A percentile compares a stretch with the other conserved stretches of the same genome.
Evolutionary conservation across 345 rosid species (phyloP).

Genomic region (Pistacia integerrima): DNA sequence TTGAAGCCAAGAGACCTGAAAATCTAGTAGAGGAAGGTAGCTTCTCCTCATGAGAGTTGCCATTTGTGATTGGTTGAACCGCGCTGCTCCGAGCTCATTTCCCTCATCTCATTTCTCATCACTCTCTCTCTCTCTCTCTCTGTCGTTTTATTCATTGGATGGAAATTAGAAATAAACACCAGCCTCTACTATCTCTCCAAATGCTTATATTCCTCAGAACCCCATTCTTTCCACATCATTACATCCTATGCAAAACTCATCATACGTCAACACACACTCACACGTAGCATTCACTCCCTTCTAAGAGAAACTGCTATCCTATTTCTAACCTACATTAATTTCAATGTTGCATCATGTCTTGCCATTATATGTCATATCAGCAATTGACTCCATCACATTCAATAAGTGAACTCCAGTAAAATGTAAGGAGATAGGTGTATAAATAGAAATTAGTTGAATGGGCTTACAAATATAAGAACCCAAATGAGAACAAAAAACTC

Average conservation of each 20-base stretch:
- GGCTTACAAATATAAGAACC: too few relatives aligned
- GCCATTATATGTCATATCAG: too few relatives aligned
- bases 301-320: not conserved
- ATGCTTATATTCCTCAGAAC: slow-evolving; percentile 26
- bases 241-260: not conserved
- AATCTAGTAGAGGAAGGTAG: slow-evolving; percentile 32
- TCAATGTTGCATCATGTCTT: slow-evolving; percentile 3
- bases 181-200: not conserved
- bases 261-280: slow-evolving; percentile 5
- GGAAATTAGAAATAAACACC: not conserved
- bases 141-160: too few relatives aligned
- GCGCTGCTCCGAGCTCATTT: slow-evolving; percentile 13
- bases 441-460: too few relatives aligned
- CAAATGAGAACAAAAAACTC: too few relatives aligned
- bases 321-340: not conserved
- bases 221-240: slow-evolving; percentile 23
- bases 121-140: not conserved
- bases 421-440: too few relatives aligned
- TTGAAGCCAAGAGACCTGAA: slow-evolving; percentile 44
- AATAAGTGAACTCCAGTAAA: not conserved
- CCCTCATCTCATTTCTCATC: not conserved
- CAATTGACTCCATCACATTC: not conserved
- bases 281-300: slow-evolving; percentile 20
- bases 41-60: slow-evolving; percentile 1
- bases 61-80: slow-evolving; percentile 16